Evolutionary conservation across 495 filamentous ascomycete species (phyloP).

Genomic region (Xylaria grammica): DNA sequence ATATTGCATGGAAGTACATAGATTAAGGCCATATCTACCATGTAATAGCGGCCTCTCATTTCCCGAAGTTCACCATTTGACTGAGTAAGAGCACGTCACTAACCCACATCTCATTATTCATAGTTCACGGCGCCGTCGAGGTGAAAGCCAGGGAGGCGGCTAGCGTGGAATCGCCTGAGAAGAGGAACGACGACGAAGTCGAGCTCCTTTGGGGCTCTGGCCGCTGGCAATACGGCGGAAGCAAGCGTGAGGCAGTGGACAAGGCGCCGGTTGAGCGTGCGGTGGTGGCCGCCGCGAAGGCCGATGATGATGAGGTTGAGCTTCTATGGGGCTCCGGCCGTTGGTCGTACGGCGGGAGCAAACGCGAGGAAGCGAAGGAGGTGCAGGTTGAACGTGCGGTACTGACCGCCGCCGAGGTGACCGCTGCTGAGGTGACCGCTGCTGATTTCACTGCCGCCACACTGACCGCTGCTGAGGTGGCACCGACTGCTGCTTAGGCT

Average conservation of each 20-base stretch:
- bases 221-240: not conserved
- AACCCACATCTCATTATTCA: not conserved
- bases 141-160: not conserved
- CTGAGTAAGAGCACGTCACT: not conserved
- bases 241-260: not conserved
- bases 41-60: not conserved
- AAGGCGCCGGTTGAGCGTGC: not conserved
- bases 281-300: no score
- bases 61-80: not conserved
- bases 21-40: not conserved
- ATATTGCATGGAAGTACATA: slow-evolving; percentile 3
- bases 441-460: no score
- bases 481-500: no score
- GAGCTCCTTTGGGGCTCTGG: not conserved
- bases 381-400: no score
- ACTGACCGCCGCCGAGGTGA: no score
- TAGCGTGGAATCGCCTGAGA: not conserved
- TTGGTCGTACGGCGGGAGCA: no score
- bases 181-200: not conserved
- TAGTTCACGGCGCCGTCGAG: not conserved
- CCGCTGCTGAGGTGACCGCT: no score
- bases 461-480: no score
- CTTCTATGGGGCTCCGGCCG: no score
- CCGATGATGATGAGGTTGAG: no score
- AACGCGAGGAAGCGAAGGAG: no score